Percentiles rank a stretch among this genome's conserved stretches.
Conservation (phyloP, 129 eudicot species). For the Mikania micrantha region DNA sequence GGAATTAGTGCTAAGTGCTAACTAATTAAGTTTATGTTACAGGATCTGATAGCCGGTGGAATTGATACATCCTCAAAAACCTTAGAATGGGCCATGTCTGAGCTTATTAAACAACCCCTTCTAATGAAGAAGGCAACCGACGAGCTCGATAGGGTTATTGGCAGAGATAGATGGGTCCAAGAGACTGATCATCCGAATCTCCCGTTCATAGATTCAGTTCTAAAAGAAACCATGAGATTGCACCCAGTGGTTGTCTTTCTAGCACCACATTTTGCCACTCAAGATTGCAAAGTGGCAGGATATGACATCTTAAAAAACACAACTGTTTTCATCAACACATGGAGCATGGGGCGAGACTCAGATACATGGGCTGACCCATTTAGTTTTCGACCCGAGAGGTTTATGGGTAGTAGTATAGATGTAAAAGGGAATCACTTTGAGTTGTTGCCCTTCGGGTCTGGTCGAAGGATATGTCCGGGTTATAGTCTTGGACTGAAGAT, state of each 20-base stretch:
- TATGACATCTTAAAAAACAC: slow-evolving; percentile 33
- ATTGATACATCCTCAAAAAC: slow-evolving; percentile 26
- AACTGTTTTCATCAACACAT: slow-evolving; percentile 18
- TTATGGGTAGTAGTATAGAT: slow-evolving; percentile 24
- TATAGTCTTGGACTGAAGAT: slow-evolving; percentile 30
- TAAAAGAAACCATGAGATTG: slow-evolving; percentile 36
- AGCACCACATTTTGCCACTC: slow-evolving; percentile 33
- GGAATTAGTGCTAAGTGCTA: too few species aligned
- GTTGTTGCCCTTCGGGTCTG: slow-evolving; percentile 35
- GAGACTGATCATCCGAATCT: slow-evolving; percentile 25
- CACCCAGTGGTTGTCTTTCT: slow-evolving; percentile 31
- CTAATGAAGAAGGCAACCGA: slow-evolving; percentile 21
- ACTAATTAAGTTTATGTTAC: neutral
- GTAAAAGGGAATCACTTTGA: slow-evolving; percentile 34
- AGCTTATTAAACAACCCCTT: slow-evolving; percentile 31
- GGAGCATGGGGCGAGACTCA: slow-evolving; percentile 39
- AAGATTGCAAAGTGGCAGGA: slow-evolving; percentile 34
- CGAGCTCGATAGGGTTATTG: slow-evolving; percentile 33
- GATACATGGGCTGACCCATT: slow-evolving; percentile 26
- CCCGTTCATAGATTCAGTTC: slow-evolving; percentile 18
- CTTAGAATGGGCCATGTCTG: slow-evolving; percentile 38
- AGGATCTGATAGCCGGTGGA: slow-evolving; percentile 34
- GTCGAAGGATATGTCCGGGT: slow-evolving; percentile 39
- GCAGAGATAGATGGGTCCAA: slow-evolving; percentile 34
- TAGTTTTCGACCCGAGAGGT: slow-evolving; percentile 34